Conservation (phyloP, 257 asterid genomes). For the Capsicum baccatum region DNA sequence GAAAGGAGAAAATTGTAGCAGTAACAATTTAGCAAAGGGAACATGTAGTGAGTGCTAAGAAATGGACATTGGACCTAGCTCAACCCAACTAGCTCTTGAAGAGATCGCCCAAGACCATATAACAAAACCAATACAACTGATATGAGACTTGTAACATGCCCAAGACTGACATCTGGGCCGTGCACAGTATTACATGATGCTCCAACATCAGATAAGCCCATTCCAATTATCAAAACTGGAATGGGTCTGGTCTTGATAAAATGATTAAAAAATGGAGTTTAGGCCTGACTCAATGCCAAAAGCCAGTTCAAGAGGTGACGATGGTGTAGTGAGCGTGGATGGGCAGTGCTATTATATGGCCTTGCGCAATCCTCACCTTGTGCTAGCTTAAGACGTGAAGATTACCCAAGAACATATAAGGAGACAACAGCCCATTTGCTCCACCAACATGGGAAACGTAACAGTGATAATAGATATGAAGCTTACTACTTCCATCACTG, state of each 20-base stretch:
- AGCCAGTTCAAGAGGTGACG: constrained; percentile 1
- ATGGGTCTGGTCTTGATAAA: neutral
- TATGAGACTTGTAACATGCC: constrained; percentile 1
- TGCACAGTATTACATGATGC: neutral
- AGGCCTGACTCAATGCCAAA: neutral
- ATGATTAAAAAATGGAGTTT: neutral
- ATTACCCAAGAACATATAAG: constrained; percentile 12
- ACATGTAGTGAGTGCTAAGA: constrained; percentile 23
- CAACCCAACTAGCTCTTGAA: constrained; percentile 24
- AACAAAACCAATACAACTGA: neutral
- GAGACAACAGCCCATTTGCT: neutral
- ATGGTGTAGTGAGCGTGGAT: neutral
- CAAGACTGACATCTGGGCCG: constrained; percentile 5
- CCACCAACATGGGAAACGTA: neutral
- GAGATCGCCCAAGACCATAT: neutral
- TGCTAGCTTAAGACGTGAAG: neutral
- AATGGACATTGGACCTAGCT: neutral
- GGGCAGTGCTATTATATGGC: neutral
- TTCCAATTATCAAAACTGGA: neutral
- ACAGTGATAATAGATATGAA: constrained; percentile 32
- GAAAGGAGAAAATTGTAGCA: constrained; percentile 27
- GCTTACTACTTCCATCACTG: constrained; percentile 86
- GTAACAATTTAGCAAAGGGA: constrained; percentile 25
- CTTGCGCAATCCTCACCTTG: constrained; percentile 1
- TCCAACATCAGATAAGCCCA: constrained; percentile 19